These are phyloP conservation scores for Colletotrichum melonis DNA, from an alignment of 2,329 filamentous ascomycete species.

Conservation along the genomic window DNA sequence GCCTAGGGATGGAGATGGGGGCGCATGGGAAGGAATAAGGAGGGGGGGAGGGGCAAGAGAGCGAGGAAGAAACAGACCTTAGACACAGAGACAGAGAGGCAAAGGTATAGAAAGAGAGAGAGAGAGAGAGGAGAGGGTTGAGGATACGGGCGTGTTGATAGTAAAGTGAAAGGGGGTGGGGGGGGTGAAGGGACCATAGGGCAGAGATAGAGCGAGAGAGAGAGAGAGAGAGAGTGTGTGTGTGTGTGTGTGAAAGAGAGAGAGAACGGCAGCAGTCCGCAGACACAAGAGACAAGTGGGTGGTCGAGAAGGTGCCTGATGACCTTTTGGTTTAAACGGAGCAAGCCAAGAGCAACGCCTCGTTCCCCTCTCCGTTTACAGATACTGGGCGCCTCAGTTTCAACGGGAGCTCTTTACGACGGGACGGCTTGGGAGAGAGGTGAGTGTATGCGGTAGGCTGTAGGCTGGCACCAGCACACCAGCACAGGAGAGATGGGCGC, in stretches of 20 bases:
- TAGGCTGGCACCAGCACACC: not conserved
- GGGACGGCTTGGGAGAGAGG: not conserved
- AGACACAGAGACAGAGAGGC: not conserved
- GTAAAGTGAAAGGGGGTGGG: not conserved
- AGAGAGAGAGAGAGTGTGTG: not conserved
- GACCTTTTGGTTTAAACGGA: slow-evolving; percentile 5
- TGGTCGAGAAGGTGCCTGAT: not conserved
- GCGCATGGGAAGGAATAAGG: not conserved
- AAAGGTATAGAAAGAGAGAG: not conserved
- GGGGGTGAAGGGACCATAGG: slow-evolving; percentile 6
- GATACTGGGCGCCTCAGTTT: not conserved
- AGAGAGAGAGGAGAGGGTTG: not conserved
- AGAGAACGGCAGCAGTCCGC: not conserved
- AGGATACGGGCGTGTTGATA: not conserved
- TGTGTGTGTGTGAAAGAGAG: too few relatives aligned
- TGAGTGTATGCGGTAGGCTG: not conserved
- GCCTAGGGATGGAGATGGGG: not conserved
- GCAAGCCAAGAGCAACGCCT: slow-evolving; percentile 3
- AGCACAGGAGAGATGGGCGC: not conserved
- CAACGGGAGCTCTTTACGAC: not conserved
- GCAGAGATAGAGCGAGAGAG: not conserved
- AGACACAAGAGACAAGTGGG: slow-evolving; percentile 2
- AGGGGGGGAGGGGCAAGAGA: not conserved
- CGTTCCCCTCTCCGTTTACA: not conserved
- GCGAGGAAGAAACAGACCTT: not conserved